These are phyloP conservation scores for Boletus rex-veris DNA, from an alignment of 768 basidiomycete genomes.

Conservation along the genomic window DNA sequence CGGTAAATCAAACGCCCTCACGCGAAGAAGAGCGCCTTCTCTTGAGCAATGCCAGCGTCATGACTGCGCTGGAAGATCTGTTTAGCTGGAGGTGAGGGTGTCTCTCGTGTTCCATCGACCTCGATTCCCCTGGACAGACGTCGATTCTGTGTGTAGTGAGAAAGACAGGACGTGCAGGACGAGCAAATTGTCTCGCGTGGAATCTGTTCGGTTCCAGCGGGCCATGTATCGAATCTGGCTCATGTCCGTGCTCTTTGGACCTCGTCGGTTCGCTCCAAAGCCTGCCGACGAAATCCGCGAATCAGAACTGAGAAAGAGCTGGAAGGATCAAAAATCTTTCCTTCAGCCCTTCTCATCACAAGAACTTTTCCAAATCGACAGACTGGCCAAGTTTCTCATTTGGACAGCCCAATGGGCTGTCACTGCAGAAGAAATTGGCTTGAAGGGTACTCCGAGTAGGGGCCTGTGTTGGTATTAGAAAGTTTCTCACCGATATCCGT, in stretches of 20 bases:
- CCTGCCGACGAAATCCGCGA: background rate
- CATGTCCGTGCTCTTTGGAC: constrained; percentile 11
- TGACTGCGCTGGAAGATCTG: constrained; percentile 31
- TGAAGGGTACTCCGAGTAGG: background rate
- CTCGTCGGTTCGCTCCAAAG: background rate
- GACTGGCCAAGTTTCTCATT: background rate
- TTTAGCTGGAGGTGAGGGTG: constrained; percentile 38
- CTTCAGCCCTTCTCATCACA: background rate
- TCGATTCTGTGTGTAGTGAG: background rate
- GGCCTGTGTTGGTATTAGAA: background rate
- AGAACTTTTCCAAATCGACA: constrained; percentile 2
- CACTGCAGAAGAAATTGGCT: background rate
- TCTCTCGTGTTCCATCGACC: background rate
- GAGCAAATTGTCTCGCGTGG: constrained; percentile 28
- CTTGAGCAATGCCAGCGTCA: constrained; percentile 18
- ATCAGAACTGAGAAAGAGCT: background rate
- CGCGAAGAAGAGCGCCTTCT: constrained; percentile 24
- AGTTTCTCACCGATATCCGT: background rate
- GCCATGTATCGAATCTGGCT: constrained; percentile 31
- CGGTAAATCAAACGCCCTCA: constrained; percentile 14
- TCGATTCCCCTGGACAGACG: background rate
- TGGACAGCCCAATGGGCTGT: background rate
- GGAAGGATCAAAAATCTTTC: background rate
- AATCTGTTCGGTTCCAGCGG: constrained; percentile 30
- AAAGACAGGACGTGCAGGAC: constrained; percentile 32